A percentile compares a stretch with the other conserved stretches of the same genome.
These are phyloP conservation scores for Xylariaceae sp. DNA, from an alignment of 2,329 filamentous ascomycete species.

Conservation along the genomic window DNA sequence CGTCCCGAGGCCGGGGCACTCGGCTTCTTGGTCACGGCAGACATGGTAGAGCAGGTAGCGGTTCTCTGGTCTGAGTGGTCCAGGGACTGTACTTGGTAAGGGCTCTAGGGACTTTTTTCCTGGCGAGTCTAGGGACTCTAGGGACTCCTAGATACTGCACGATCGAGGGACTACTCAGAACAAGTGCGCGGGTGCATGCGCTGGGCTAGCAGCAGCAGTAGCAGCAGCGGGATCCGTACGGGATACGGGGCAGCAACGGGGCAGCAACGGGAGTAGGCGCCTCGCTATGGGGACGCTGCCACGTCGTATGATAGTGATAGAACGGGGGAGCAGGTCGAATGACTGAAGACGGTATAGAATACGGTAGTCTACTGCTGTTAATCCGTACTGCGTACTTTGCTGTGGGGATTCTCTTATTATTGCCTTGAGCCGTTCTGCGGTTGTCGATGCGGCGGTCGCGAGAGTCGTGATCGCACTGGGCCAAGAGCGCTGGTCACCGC, in stretches of 20 bases:
- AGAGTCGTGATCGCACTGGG: not conserved
- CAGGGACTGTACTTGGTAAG: no score
- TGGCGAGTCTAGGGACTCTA: no score
- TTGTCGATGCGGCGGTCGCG: not conserved
- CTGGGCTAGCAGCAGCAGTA: not conserved
- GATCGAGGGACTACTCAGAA: not conserved
- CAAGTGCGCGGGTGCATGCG: not conserved
- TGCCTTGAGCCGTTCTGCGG: not conserved
- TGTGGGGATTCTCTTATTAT: not conserved
- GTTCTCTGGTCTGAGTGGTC: conserved; percentile 1
- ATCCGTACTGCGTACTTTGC: not conserved
- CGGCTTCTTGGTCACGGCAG: conserved; percentile 49
- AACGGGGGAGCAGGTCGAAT: not conserved
- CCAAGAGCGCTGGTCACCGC: not conserved
- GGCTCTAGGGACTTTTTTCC: no score
- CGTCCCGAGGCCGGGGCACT: conserved; percentile 44
- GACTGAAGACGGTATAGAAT: not conserved
- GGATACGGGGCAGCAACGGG: not conserved
- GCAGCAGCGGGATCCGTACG: no score
- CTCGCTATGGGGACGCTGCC: not conserved
- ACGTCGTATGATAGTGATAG: not conserved
- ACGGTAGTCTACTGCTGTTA: not conserved
- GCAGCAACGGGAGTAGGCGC: not conserved
- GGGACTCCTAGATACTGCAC: no score
- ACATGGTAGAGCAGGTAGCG: conserved; percentile 37